Base-by-base conservation (phyloP, 345 rosid genomes). In the Melaleuca quinquenervia region DNA sequence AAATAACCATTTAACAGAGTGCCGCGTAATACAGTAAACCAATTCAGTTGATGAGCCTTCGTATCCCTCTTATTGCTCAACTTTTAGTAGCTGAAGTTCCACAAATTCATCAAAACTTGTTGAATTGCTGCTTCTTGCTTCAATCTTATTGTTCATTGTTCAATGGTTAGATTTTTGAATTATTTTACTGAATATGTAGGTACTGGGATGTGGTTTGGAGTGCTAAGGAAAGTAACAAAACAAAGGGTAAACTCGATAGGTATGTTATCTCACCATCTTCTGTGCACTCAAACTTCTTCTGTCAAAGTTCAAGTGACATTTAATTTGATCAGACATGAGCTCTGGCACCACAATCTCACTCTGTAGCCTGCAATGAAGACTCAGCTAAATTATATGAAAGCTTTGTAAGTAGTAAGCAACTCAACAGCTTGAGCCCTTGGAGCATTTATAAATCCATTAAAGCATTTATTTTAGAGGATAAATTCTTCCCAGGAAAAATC, bases 181-280 rank as follows among this genome's bases (percentile, higher is more conserved):
- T 16, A 15, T 18, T 50, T 11, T n/a, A 50, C 51, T 48, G 53
- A 22, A 32, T 82, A 11, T 82, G 82, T 20, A 86, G 91, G 85
- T 78, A 87, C 60, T 87, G 87, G 85, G 87, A 85, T 55, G 82
- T 87, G 48, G 89, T 87, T 12, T 87, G 89, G 89, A 87, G 83
- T 51, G 50, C 24, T 8, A 26, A 27, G 6, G 53, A 85, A 50
- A 21, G 20, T 20, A 53, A 20, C 22, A 74, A 82, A 49, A 89
- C 89, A 26, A 93, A 92, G 82, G 96, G 95, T 26, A 87, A 45
- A 13, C 88, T 91, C 26, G 95, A 94, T 51, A 88, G 93, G 96
- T 92, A 87, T 14, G 83, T 41, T 50, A 84, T n/a, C 44, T 49
- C 21, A 11, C 56, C 27, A 44, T 41, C 75, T 6, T 41, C 45